A percentile compares a stretch with the other conserved stretches of the same genome.
Evolutionary conservation across 139 green algal species (phyloP).

Genomic region (Dunaliella sp.): DNA sequence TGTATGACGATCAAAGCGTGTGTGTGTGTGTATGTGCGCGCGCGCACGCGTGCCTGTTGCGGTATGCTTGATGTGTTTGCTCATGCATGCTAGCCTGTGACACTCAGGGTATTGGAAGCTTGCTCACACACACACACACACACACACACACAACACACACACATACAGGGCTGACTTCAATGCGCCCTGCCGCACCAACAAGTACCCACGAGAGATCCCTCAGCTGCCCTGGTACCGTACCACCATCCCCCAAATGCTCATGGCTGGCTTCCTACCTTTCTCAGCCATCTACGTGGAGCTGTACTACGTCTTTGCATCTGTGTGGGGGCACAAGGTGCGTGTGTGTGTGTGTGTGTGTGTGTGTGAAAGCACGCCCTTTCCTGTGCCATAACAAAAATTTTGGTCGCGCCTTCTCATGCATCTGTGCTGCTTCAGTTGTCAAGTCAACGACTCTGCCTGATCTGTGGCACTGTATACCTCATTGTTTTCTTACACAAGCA

Average conservation of each 20-base stretch:
- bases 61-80: not conserved
- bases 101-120: not conserved
- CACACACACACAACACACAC: too few relatives aligned
- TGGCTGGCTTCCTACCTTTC: constrained; percentile 95
- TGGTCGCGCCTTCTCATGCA: too few relatives aligned
- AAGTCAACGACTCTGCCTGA: too few relatives aligned
- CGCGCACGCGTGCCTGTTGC: not conserved
- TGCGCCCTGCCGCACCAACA: constrained; percentile 82
- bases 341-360: too few relatives aligned
- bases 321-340: constrained; percentile 95
- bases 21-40: not conserved
- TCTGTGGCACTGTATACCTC: too few relatives aligned
- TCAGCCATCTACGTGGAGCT: constrained; percentile 98
- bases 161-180: constrained; percentile 42
- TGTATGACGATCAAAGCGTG: too few relatives aligned
- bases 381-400: too few relatives aligned
- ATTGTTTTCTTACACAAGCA: too few relatives aligned
- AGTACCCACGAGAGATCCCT: constrained; percentile 87
- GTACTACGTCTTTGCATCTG: constrained; percentile 94
- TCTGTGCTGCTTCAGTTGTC: too few relatives aligned
- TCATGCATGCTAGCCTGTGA: not conserved
- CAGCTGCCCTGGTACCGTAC: constrained; percentile 88
- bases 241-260: constrained; percentile 84
- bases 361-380: too few relatives aligned
- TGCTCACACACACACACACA: too few relatives aligned